These are phyloP conservation scores for Blastobotrys apis DNA, from an alignment of 1,139 yeast genomes.

Conservation along the genomic window DNA sequence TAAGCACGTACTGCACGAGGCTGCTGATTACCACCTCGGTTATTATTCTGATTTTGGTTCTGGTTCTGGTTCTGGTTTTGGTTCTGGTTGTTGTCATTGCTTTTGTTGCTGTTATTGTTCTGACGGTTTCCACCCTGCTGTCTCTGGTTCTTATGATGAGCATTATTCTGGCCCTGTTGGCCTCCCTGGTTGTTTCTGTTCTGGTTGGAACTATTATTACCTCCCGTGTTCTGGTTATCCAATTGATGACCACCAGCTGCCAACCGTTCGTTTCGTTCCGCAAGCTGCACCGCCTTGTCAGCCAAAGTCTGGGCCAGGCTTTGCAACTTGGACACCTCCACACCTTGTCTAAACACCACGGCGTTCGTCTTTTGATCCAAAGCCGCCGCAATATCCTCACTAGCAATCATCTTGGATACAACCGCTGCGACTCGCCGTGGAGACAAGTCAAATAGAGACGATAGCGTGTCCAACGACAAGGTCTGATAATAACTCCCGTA, in stretches of 20 bases:
- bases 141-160: slow-evolving; percentile 14
- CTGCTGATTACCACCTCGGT: too few relatives aligned
- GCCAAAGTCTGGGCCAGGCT: slow-evolving; percentile 82
- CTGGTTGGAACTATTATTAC: not conserved
- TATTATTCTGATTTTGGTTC: too few relatives aligned
- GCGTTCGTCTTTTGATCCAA: slow-evolving; percentile 56
- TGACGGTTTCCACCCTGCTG: too few relatives aligned
- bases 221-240: slow-evolving; percentile 15
- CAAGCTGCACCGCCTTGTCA: slow-evolving; percentile 76
- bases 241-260: slow-evolving; percentile 66
- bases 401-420: slow-evolving; percentile 69
- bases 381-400: slow-evolving; percentile 68
- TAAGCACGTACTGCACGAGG: slow-evolving; percentile 4
- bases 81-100: too few relatives aligned
- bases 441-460: slow-evolving; percentile 62
- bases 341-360: slow-evolving; percentile 63
- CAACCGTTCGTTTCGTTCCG: slow-evolving; percentile 82
- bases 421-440: slow-evolving; percentile 55
- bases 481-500: slow-evolving; percentile 74
- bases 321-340: slow-evolving; percentile 81
- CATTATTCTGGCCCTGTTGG: slow-evolving; percentile 9
- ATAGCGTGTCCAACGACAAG: slow-evolving; percentile 63
- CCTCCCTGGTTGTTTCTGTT: not conserved
- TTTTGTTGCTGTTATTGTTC: too few relatives aligned
- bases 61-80: too few relatives aligned